Percentiles rank a stretch among this genome's conserved stretches.
These are phyloP conservation scores for Debaryomyces fabryi DNA, from an alignment of 1,139 yeast species.

Conservation along the genomic window DNA sequence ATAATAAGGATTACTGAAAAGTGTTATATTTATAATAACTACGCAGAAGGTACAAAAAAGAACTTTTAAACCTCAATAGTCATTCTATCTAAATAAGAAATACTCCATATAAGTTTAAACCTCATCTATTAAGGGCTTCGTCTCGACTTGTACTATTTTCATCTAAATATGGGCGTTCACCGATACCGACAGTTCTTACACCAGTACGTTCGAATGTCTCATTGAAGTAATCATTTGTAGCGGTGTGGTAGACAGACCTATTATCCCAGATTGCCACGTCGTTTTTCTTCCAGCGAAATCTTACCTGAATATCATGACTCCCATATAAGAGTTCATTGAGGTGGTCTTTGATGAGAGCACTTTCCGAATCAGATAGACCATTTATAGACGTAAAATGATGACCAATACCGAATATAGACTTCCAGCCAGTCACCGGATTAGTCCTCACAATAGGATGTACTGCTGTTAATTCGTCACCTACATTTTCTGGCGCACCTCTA, in stretches of 20 bases:
- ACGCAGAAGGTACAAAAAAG: too few species aligned
- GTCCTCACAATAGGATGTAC: constrained; percentile 32
- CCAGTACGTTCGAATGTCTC: constrained; percentile 10
- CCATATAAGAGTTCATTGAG: constrained; percentile 27
- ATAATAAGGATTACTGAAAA: too few species aligned
- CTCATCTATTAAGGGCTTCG: constrained; percentile 4
- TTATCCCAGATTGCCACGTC: constrained; percentile 56
- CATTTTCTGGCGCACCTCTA: constrained; percentile 11
- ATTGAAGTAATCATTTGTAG: constrained; percentile 41
- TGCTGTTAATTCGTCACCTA: constrained; percentile 10
- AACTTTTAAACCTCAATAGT: too few species aligned
- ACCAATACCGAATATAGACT: neutral
- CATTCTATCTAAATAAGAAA: neutral
- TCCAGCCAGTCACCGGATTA: neutral
- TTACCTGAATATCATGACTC: constrained; percentile 40
- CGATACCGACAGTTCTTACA: constrained; percentile 14
- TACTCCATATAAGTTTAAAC: neutral
- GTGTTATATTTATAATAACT: too few species aligned
- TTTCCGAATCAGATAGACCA: neutral
- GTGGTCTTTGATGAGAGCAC: constrained; percentile 23
- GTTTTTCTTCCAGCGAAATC: constrained; percentile 52
- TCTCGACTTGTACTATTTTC: constrained; percentile 9
- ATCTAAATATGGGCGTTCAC: constrained; percentile 13
- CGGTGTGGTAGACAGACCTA: constrained; percentile 47
- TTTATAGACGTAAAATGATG: neutral